phyloP scores from a whole-genome alignment of 2,329 filamentous ascomycete species.

The Diaporthe sp. region DNA sequence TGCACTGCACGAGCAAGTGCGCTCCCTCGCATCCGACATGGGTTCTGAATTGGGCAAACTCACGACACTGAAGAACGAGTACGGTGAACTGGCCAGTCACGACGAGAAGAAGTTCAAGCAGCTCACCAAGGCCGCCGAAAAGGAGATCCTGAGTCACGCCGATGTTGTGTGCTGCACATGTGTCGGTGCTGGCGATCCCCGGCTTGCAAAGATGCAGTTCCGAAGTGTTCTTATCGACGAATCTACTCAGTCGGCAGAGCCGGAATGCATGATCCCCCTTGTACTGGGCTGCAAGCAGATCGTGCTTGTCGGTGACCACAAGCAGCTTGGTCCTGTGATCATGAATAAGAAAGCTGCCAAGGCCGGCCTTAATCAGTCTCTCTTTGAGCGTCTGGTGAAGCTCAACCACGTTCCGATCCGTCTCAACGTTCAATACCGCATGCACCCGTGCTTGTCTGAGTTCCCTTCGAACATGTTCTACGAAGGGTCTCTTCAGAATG shows the following conservation, averaged over 20 bases:
- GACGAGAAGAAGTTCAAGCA: constrained; percentile 99
- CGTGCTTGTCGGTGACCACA: constrained; percentile 97
- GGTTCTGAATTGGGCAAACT: constrained; percentile 94
- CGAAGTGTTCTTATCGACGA: constrained; percentile 98
- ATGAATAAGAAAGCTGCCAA: constrained; percentile 99
- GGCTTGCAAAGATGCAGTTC: constrained; percentile 97
- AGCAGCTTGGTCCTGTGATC: constrained; percentile 97
- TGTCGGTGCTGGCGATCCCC: constrained; percentile 95
- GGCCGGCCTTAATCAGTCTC: constrained; percentile 96
- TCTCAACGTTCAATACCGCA: constrained; percentile 97
- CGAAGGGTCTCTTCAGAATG: constrained; percentile 96
- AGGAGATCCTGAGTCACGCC: constrained; percentile 93
- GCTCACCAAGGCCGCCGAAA: constrained; percentile 91
- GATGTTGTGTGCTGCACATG: constrained; percentile 99
- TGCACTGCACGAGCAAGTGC: constrained; percentile 95
- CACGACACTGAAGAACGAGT: constrained; percentile 90
- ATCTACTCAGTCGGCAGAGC: constrained; percentile 97
- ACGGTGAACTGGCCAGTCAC: constrained; percentile 91
- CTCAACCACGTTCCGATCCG: constrained; percentile 92
- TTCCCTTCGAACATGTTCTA: constrained; percentile 99
- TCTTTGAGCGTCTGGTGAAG: constrained; percentile 96
- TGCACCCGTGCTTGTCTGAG: constrained; percentile 97
- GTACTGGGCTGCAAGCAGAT: constrained; percentile 98
- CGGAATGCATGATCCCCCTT: constrained; percentile 98
- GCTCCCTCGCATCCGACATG: constrained; percentile 84